Evolutionary conservation across 2,329 filamentous ascomycete genomes (phyloP).

Genomic region (Bertia moriformis): DNA sequence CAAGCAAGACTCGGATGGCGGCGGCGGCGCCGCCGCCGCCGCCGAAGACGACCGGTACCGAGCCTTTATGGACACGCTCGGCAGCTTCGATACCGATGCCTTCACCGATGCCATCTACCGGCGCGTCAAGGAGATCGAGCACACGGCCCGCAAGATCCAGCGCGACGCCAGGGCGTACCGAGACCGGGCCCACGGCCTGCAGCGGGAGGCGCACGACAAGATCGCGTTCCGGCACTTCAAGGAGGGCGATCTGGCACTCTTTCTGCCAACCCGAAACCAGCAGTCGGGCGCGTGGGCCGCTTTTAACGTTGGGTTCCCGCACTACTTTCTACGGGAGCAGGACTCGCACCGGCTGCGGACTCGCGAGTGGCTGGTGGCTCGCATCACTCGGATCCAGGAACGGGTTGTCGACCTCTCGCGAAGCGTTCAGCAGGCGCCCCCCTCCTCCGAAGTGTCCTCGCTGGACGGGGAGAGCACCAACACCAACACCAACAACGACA

Average conservation of each 20-base stretch:
- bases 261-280: slow-evolving; percentile 59
- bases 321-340: slow-evolving; percentile 61
- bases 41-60: slow-evolving; percentile 31
- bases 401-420: slow-evolving; percentile 56
- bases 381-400: slow-evolving; percentile 60
- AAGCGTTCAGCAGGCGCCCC: slow-evolving; percentile 27
- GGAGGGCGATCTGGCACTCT: slow-evolving; percentile 58
- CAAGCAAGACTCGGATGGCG: slow-evolving; percentile 30
- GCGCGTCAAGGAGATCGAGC: slow-evolving; percentile 58
- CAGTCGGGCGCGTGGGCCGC: slow-evolving; percentile 64
- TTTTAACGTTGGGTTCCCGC: slow-evolving; percentile 63
- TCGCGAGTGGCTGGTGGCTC: slow-evolving; percentile 58
- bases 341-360: slow-evolving; percentile 52
- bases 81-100: slow-evolving; percentile 47
- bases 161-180: slow-evolving; percentile 57
- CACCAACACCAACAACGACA: slow-evolving; percentile 30
- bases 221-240: slow-evolving; percentile 66
- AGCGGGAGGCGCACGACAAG: slow-evolving; percentile 56
- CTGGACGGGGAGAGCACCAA: slow-evolving; percentile 24
- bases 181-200: slow-evolving; percentile 52
- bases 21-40: slow-evolving; percentile 16
- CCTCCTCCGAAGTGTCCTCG: slow-evolving; percentile 9
- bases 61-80: slow-evolving; percentile 40
- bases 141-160: slow-evolving; percentile 58
- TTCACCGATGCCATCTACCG: slow-evolving; percentile 55